These are phyloP conservation scores for Globisporangium ultimum DNA, from an alignment of 352 stramenopile genomes.

Conservation along the genomic window DNA sequence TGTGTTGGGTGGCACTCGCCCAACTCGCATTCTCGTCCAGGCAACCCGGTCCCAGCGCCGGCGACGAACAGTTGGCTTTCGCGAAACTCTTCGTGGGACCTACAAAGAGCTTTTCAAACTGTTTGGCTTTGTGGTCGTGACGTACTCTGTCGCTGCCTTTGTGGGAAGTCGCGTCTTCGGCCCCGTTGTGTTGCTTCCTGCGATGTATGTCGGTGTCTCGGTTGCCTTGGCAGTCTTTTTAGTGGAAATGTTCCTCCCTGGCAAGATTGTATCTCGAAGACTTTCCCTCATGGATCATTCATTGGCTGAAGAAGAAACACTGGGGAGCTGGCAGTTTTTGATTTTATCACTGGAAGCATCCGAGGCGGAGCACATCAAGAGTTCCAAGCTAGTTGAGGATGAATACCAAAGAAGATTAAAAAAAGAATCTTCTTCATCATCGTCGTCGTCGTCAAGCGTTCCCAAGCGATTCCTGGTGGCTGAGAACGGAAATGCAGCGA, in stretches of 20 bases:
- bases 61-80: conserved; percentile 23
- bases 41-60: conserved; percentile 24
- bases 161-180: conserved; percentile 52
- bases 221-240: conserved; percentile 47
- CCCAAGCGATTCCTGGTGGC: conserved; percentile 61
- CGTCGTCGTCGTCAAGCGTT: conserved; percentile 11
- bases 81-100: conserved; percentile 48
- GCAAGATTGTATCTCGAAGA: conserved; percentile 38
- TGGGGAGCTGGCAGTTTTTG: conserved; percentile 62
- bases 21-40: conserved; percentile 51
- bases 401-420: conserved; percentile 11
- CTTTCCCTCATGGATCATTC: conserved; percentile 3
- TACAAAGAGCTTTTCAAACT: conserved; percentile 68
- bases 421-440: conserved; percentile 9
- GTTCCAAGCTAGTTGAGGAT: neutral
- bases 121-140: conserved; percentile 50
- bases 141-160: conserved; percentile 43
- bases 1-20: conserved; percentile 46
- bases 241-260: conserved; percentile 53
- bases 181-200: conserved; percentile 45
- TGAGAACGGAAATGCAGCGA: conserved; percentile 60
- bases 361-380: conserved; percentile 34
- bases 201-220: conserved; percentile 42
- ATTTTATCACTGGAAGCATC: conserved; percentile 61
- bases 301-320: conserved; percentile 10